These are phyloP conservation scores for Aspergillus cavernicola DNA, from an alignment of 495 filamentous ascomycete genomes.

Conservation along the genomic window DNA sequence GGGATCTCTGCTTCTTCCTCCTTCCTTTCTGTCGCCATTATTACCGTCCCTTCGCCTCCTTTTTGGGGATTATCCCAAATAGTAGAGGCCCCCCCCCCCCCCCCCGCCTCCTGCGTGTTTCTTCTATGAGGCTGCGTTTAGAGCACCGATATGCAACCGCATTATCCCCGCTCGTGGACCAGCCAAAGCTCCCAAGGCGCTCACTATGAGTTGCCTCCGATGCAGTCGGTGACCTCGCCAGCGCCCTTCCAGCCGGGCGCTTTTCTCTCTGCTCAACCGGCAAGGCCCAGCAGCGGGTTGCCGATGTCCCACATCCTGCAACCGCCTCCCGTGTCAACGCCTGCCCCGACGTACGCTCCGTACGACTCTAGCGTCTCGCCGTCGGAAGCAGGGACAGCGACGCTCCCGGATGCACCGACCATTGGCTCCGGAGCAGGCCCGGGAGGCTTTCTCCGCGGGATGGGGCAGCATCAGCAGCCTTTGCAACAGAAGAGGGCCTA, in stretches of 20 bases:
- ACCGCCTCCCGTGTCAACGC: constrained; percentile 28
- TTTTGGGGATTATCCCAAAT: no score
- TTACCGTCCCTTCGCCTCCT: not conserved
- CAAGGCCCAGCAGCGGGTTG: constrained; percentile 42
- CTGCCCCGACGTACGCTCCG: constrained; percentile 34
- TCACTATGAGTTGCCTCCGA: constrained; percentile 37
- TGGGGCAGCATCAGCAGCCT: constrained; percentile 51
- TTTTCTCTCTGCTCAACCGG: constrained; percentile 42
- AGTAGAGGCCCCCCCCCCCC: no score
- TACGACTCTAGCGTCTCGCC: constrained; percentile 46
- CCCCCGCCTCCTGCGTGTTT: not conserved
- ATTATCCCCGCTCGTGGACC: constrained; percentile 23
- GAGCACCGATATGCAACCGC: constrained; percentile 18
- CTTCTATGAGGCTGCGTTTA: constrained; percentile 18
- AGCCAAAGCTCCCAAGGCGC: constrained; percentile 21
- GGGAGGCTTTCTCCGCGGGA: constrained; percentile 40
- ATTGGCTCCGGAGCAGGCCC: constrained; percentile 35
- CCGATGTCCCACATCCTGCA: constrained; percentile 45
- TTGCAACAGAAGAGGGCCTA: constrained; percentile 84
- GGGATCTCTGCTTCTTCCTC: constrained; percentile 7
- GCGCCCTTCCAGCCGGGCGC: constrained; percentile 31
- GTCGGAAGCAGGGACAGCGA: constrained; percentile 29
- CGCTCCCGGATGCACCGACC: constrained; percentile 33
- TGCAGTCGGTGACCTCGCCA: constrained; percentile 36
- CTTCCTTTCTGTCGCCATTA: not conserved